Evolutionary conservation across 257 asterid genomes (phyloP), one percentile per base, ranked within the genome.

Genomic region (Verbena officinalis): DNA sequence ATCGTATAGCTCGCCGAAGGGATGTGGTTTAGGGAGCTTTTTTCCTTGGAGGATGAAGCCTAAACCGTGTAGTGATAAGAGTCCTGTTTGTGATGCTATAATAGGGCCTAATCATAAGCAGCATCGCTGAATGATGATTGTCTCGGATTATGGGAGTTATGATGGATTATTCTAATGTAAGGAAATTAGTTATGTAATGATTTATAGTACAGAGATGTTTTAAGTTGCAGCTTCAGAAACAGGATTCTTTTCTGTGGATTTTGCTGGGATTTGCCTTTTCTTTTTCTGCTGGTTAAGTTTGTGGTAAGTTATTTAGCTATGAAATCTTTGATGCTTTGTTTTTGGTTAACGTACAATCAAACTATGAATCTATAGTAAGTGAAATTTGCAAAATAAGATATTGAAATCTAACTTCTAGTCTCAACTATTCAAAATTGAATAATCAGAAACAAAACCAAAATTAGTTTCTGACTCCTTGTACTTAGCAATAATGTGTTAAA

Each of bases 11-110:
- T 66, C 77, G 7, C 64, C 73, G 19, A 81, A 78, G 65, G 91
- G 95, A 5, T 88, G 96, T 42, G 96, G 95, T 3, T 45, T 86
- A 10, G 83, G 82, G 33, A 74, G 73, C 50, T 75, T 88, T 20
- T 81, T 77, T 43, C 85, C 87, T 13, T 91, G 96, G 91, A 72
- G 76, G 27, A 66, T 86, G 73, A 84, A 83, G 64, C 77, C 79
- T 13, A 86, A 82, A 67, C 81, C 84, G 5, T 82, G 93, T 43
- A 66, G 86, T 13, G 81, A 72, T 13, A 87, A 78, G 75, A 83
- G 82, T 65, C 85, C 90, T 0, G 88, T 82, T 46, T 73, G 78
- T 53, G 85, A 80, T 44, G 55, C 82, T 9, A 75, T 76, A 17
- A 65, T 75, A 1, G 81, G 75, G 1, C 21, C 71, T 19, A 75